Conservation (phyloP, 805 yeast species). For the Helenozyma baotianmanensis region DNA sequence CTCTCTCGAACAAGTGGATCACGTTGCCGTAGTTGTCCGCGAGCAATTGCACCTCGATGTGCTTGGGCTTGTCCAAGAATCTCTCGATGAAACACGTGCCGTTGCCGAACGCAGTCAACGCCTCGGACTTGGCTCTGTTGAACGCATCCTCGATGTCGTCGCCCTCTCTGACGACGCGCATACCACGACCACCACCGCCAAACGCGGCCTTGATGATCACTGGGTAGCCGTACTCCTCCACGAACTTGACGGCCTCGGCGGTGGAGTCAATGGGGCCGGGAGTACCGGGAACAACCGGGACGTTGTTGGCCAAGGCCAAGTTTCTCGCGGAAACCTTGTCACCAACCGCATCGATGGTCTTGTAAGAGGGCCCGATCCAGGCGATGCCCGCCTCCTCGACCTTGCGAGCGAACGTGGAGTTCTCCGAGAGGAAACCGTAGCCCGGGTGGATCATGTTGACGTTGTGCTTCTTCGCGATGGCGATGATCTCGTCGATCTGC, state of each 20-base stretch:
- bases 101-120: slow-evolving; percentile 92
- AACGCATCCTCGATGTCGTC: slow-evolving; percentile 91
- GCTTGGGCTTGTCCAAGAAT: slow-evolving; percentile 92
- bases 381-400: slow-evolving; percentile 87
- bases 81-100: slow-evolving; percentile 98
- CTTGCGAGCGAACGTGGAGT: slow-evolving; percentile 88
- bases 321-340: slow-evolving; percentile 94
- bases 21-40: slow-evolving; percentile 95
- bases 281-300: slow-evolving; percentile 96
- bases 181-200: slow-evolving; percentile 99
- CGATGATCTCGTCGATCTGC: slow-evolving; percentile 89
- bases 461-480: slow-evolving; percentile 52
- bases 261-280: slow-evolving; percentile 89
- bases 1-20: slow-evolving; percentile 93
- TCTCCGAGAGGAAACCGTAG: slow-evolving; percentile 74
- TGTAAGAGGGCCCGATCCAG: slow-evolving; percentile 92
- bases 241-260: slow-evolving; percentile 76
- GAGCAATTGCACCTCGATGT: slow-evolving; percentile 92
- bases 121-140: slow-evolving; percentile 90
- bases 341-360: slow-evolving; percentile 90
- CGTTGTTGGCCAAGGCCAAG: slow-evolving; percentile 74
- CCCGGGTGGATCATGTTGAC: slow-evolving; percentile 40
- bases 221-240: slow-evolving; percentile 82
- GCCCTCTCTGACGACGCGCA: slow-evolving; percentile 98
- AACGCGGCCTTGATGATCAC: slow-evolving; percentile 98